A percentile compares a stretch with the other conserved stretches of the same genome.
These are phyloP conservation scores for Inga laurina DNA, from an alignment of 306 rosid genomes.

Conservation along the genomic window DNA sequence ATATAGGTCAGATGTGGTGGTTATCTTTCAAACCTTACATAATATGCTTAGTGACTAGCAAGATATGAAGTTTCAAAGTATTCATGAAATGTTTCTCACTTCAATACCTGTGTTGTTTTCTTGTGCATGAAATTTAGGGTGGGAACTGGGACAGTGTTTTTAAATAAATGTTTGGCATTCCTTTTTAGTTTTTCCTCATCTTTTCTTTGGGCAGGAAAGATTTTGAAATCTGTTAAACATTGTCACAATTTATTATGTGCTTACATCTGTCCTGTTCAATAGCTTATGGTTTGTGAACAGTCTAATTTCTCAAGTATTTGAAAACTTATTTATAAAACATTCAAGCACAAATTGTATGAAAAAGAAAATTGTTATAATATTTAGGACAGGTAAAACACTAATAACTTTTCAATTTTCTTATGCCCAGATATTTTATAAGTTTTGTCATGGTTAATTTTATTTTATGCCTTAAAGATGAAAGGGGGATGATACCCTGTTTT, in stretches of 20 bases:
- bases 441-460: constrained; percentile 12
- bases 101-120: background rate
- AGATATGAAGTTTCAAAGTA: background rate
- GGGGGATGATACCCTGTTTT: constrained; percentile 6
- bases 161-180: background rate
- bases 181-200: background rate
- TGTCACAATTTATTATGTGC: background rate
- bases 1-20: background rate
- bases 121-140: background rate
- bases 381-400: background rate
- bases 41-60: background rate
- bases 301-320: background rate
- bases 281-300: background rate
- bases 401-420: background rate
- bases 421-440: background rate
- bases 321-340: background rate
- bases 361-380: background rate
- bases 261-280: background rate
- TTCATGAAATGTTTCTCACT: background rate
- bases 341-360: background rate
- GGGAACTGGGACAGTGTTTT: background rate
- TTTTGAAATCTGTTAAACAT: background rate
- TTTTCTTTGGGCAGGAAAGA: constrained; percentile 1
- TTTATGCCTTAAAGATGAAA: constrained; percentile 10
- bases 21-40: background rate